phyloP scores from a whole-genome alignment of 805 yeast genomes.

The Ogataea angusta region DNA sequence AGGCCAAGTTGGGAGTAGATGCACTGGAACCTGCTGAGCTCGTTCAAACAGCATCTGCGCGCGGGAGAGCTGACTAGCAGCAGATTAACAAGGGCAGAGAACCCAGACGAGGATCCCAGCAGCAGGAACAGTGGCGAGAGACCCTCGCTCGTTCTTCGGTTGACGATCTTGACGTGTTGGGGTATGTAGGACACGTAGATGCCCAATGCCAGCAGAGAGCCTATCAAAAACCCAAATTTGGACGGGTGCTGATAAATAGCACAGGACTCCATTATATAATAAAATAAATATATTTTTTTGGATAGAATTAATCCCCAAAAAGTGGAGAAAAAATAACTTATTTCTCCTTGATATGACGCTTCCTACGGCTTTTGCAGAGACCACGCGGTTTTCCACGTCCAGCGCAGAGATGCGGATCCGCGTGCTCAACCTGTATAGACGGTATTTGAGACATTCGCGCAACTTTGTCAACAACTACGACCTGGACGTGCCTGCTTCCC shows the following conservation, averaged over 20 bases:
- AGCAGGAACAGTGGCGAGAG: slow-evolving; percentile 68
- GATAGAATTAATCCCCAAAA: slow-evolving; percentile 5
- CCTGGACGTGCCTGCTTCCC: slow-evolving; percentile 72
- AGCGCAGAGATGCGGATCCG: slow-evolving; percentile 59
- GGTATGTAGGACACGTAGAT: slow-evolving; percentile 72
- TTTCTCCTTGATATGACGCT: slow-evolving; percentile 41
- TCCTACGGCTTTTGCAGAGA: slow-evolving; percentile 82
- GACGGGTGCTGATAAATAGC: slow-evolving; percentile 49
- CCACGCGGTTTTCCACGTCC: slow-evolving; percentile 64
- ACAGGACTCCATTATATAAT: slow-evolving; percentile 29
- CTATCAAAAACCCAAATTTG: slow-evolving; percentile 43
- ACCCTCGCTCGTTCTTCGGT: slow-evolving; percentile 69
- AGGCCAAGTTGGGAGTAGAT: slow-evolving; percentile 62
- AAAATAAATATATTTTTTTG: slow-evolving; percentile 2
- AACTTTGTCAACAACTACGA: slow-evolving; percentile 58
- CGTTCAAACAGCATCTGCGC: slow-evolving; percentile 52
- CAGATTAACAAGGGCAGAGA: slow-evolving; percentile 65
- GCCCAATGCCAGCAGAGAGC: slow-evolving; percentile 58
- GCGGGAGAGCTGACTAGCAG: slow-evolving; percentile 59
- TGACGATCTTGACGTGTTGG: slow-evolving; percentile 60
- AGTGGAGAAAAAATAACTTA: slow-evolving; percentile 2
- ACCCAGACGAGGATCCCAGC: slow-evolving; percentile 67
- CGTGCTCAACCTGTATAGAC: slow-evolving; percentile 69
- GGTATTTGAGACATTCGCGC: slow-evolving; percentile 58
- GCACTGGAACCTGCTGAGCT: slow-evolving; percentile 53